phyloP scores from a whole-genome alignment of 83 land plant genomes.

The Diphasiastrum complanatum region DNA sequence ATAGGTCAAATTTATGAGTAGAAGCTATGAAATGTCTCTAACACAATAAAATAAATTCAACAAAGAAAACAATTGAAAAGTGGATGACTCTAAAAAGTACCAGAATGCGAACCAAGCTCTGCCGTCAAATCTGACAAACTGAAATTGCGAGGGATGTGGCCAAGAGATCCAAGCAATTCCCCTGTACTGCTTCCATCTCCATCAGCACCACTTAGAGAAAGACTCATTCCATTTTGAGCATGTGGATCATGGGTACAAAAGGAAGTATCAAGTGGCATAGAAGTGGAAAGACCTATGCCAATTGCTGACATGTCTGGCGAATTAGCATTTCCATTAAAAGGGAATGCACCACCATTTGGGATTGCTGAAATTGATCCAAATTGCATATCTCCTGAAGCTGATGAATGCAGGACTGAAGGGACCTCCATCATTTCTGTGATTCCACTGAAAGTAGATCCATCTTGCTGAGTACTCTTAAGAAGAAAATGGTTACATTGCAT shows the following conservation, averaged over 20 bases:
- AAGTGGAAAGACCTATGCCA: no score
- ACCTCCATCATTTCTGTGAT: no score
- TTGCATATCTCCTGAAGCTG: background rate
- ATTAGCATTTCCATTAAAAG: background rate
- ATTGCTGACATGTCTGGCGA: background rate
- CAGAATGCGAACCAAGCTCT: background rate
- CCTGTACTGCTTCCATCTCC: constrained; percentile 1
- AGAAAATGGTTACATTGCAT: no score
- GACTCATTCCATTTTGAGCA: background rate
- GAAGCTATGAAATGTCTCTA: background rate
- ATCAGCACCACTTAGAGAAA: background rate
- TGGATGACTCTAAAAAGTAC: background rate
- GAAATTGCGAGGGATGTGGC: background rate
- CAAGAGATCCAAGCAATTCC: background rate
- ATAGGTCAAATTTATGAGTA: no score
- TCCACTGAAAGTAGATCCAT: no score
- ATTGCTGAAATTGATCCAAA: no score
- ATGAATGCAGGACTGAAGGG: no score
- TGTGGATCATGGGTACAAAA: background rate
- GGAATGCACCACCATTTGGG: background rate
- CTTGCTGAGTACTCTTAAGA: no score
- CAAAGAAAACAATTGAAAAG: background rate
- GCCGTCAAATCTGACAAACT: background rate
- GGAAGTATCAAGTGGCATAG: background rate
- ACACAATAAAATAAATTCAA: background rate